These are phyloP conservation scores for Tricholoma terreum DNA, from an alignment of 768 basidiomycete genomes.

Conservation along the genomic window DNA sequence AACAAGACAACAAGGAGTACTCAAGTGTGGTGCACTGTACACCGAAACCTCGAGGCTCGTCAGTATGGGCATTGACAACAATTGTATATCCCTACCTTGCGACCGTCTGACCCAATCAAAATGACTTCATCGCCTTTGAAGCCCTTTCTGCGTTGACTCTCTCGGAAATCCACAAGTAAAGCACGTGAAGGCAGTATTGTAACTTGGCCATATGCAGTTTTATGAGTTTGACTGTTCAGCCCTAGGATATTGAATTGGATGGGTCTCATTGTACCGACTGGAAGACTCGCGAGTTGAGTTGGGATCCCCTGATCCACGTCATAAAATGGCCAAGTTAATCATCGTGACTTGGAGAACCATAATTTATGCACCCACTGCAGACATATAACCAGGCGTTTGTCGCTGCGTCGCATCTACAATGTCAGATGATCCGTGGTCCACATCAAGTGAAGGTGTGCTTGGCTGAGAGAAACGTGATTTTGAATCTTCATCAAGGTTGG, in stretches of 20 bases:
- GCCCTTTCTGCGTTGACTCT: conserved; percentile 47
- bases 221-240: conserved; percentile 42
- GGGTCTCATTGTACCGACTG: conserved; percentile 37
- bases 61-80: not conserved
- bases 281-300: conserved; percentile 11
- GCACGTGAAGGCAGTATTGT: conserved; percentile 48
- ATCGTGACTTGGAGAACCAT: not conserved
- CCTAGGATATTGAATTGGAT: conserved; percentile 33
- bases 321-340: not conserved
- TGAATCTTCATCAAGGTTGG: not conserved
- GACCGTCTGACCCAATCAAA: conserved; percentile 38
- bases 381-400: not conserved
- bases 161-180: conserved; percentile 55
- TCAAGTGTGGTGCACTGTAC: conserved; percentile 48
- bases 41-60: conserved; percentile 36
- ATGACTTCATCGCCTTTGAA: conserved; percentile 45
- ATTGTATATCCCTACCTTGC: conserved; percentile 24
- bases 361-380: not conserved
- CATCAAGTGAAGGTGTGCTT: not conserved
- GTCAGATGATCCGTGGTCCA: not conserved
- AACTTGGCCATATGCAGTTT: conserved; percentile 44
- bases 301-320: not conserved
- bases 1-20: conserved; percentile 45
- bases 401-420: not conserved
- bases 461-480: not conserved